Base-by-base conservation (phyloP, 2,329 filamentous ascomycete genomes). In the Cladosporium cucumerinum region DNA sequence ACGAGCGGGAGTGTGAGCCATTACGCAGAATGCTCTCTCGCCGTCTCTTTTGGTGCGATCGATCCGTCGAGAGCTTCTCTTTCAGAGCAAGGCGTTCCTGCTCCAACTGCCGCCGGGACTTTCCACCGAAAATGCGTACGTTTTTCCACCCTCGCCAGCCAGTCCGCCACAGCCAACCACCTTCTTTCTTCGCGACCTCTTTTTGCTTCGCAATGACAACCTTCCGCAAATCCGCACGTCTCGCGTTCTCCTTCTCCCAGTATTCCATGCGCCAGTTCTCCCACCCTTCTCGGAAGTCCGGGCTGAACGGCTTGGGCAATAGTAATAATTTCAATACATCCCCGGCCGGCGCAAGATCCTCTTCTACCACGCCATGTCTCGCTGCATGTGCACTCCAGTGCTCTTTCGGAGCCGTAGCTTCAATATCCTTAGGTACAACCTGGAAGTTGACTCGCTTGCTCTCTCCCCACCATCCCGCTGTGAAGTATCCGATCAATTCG, bases 231-330 rank as follows among this genome's bases (percentile, higher is more conserved):
- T 90, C 80, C 2, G 89, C 86, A 14, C 95, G 87, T 2, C 94
- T 88, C 76, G 96, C 92, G 74, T 99, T 99, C 77, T 99, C 95
- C 67, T 89, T 89, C 72, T 97, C 94, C 95, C 95, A 99, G 78
- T 97, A 99, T 66, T 97, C 93, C 36, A 89, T 88, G 61, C 95
- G 86, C 78, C 96, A 99, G 18, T 94, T 84, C 74, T 99, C 95
- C 95, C 95, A 99, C 69, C 97, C 96, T 76, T 98, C 93, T 23
- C 95, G 86, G 74, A 99, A 99, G 55, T 92, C 92, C 0, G 95
- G 89, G 6, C 92, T 96, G 74, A 99, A 99, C 0, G 93, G 93
- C 75, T 99, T 99, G 0, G 95, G 92, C 12, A 97, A 85, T 8
- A 99, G 83, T 21, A 98, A 82, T 0, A 99, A 84, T 77, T 96